Evolutionary conservation across 2,329 filamentous ascomycete genomes (phyloP).

Genomic region (Sclerotiophoma versabilis): DNA sequence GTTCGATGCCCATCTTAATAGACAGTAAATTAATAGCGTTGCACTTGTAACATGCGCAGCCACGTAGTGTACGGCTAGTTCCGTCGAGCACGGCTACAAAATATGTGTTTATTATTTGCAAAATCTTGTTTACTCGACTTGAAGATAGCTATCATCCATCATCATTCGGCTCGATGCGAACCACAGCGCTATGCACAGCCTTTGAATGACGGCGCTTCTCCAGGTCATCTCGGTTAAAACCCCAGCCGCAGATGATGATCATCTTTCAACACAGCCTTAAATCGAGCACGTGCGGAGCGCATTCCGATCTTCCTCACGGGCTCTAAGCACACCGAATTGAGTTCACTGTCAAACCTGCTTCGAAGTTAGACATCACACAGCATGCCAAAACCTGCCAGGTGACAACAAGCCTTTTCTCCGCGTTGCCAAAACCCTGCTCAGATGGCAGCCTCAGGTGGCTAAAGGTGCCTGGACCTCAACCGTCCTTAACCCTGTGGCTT

Average conservation of each 20-base stretch:
- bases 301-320: not conserved
- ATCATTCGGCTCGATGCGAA: constrained; percentile 5
- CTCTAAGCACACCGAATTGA: not conserved
- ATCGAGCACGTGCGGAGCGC: constrained; percentile 7
- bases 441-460: not conserved
- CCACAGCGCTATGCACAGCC: not conserved
- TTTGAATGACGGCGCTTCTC: not conserved
- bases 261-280: not conserved
- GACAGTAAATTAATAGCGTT: no score
- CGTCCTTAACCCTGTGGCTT: constrained; percentile 12
- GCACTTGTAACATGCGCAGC: no score
- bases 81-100: no score
- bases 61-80: no score
- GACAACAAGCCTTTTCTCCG: not conserved
- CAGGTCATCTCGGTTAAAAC: not conserved
- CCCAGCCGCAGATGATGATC: not conserved
- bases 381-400: not conserved
- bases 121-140: not conserved
- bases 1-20: no score
- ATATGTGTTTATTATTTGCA: no score
- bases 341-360: constrained; percentile 9
- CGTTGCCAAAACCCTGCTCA: not conserved
- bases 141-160: not conserved
- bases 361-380: not conserved
- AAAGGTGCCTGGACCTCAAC: not conserved